Conservation (phyloP, 116 monocot genomes). For the Thalassia testudinum region DNA sequence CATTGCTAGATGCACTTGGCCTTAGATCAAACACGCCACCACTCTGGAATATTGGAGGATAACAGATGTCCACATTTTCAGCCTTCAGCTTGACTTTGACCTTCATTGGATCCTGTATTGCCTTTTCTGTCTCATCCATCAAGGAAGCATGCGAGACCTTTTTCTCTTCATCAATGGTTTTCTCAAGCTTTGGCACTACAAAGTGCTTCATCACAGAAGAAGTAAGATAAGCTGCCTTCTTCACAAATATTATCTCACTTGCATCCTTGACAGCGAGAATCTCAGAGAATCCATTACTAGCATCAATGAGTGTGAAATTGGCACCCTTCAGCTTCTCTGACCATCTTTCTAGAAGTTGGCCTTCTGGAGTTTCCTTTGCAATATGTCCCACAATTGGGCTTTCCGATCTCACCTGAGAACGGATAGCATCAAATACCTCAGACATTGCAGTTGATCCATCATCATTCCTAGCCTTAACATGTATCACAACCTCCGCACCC, state of each 20-base stretch:
- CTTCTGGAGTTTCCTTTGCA: slow-evolving; percentile 69
- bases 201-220: slow-evolving; percentile 61
- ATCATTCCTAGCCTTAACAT: slow-evolving; percentile 63
- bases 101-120: slow-evolving; percentile 53
- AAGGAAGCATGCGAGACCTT: slow-evolving; percentile 60
- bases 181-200: slow-evolving; percentile 87
- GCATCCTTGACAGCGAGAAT: slow-evolving; percentile 65
- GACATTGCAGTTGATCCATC: slow-evolving; percentile 56
- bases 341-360: slow-evolving; percentile 77
- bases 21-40: slow-evolving; percentile 80
- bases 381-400: slow-evolving; percentile 53
- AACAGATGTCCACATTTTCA: slow-evolving; percentile 93
- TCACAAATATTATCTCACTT: slow-evolving; percentile 53
- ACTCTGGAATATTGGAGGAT: slow-evolving; percentile 90
- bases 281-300: slow-evolving; percentile 70
- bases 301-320: slow-evolving; percentile 39
- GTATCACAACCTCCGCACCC: slow-evolving; percentile 49
- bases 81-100: slow-evolving; percentile 72
- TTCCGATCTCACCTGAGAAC: slow-evolving; percentile 25
- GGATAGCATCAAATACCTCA: slow-evolving; percentile 28
- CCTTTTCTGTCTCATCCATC: slow-evolving; percentile 82
- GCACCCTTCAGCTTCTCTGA: slow-evolving; percentile 45
- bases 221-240: slow-evolving; percentile 65
- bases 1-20: slow-evolving; percentile 81
- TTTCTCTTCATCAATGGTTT: slow-evolving; percentile 71